phyloP scores from a whole-genome alignment of 345 rosid species.

The Capsella bursapastoris region DNA sequence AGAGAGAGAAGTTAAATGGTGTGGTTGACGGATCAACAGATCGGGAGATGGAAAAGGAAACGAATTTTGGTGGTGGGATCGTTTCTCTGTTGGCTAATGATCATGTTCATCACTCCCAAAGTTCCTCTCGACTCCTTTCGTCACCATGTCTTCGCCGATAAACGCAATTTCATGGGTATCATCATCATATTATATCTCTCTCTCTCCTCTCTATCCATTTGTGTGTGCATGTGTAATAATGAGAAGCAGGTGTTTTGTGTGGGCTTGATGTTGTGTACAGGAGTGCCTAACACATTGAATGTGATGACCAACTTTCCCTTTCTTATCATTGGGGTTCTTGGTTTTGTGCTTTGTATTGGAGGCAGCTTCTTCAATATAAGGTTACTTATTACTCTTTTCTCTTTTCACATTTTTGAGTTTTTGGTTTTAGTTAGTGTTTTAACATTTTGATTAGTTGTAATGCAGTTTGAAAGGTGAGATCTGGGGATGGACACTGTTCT shows the following conservation, averaged over 20 bases:
- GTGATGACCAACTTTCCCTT: constrained; percentile 89
- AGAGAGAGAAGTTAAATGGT: constrained; percentile 47
- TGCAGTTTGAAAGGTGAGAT: constrained; percentile 77
- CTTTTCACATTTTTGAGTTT: background rate
- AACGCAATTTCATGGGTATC: constrained; percentile 85
- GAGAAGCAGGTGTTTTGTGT: constrained; percentile 31
- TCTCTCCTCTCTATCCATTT: background rate
- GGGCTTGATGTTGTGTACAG: constrained; percentile 43
- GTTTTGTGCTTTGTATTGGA: constrained; percentile 70
- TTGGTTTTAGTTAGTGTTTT: background rate
- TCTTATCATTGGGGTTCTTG: constrained; percentile 76
- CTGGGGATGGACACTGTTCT: constrained; percentile 81
- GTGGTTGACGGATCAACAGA: constrained; percentile 59
- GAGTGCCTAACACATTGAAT: constrained; percentile 88
- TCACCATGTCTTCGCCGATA: constrained; percentile 68
- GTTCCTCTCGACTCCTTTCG: constrained; percentile 55
- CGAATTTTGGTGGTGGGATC: constrained; percentile 55
- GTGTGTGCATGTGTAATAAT: constrained; percentile 28
- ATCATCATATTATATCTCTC: no score
- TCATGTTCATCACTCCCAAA: constrained; percentile 74
- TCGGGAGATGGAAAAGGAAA: constrained; percentile 52
- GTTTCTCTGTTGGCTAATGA: constrained; percentile 59
- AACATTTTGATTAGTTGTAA: constrained; percentile 8
- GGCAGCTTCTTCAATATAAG: constrained; percentile 71
- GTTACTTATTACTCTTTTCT: constrained; percentile 36